Evolutionary conservation across 306 rosid genomes (phyloP), one percentile per base, ranked within the genome.

Genomic region (Medicago lupulina): DNA sequence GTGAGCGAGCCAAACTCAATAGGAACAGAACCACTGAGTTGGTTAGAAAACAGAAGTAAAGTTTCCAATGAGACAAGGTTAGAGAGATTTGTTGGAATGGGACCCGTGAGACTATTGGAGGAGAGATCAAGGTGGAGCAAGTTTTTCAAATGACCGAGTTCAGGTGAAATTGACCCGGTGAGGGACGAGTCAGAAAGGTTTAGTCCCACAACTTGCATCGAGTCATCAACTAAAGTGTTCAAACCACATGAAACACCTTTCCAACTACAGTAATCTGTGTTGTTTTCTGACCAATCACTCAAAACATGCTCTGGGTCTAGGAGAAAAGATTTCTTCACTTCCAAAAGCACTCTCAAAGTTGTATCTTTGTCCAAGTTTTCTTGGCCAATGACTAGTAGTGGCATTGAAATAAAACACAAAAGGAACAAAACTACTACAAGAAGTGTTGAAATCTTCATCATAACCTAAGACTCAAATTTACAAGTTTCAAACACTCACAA

Each of bases 181-280:
- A 95, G 99, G 50, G 97, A 90, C 79, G 92, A 92, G 86, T 79
- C 88, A 68, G 97, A 85, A 16, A 95, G 97, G 89, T 92, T 88
- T 54, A 95, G 93, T 6, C 91, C 85, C 59, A 84, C 81, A 70
- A 88, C 87, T 38, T 62, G 85, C 31, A 74, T 85, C 0, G 87
- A 87, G 82, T 68, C 76, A 62, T 69, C 60, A 55, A 40, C 58
- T 50, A 74, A 17, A 53, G 92, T 68, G 61, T 44, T 44, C 41
- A 70, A 44, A 44, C 83, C 89, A 66, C 99, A 95, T 6, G 88
- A 43, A 49, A 95, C 83, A 0, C 99, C 97, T 74, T 83, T 83
- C 99, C 97, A 95, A 13, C 47, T 76, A 74, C 99, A 95, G 62
- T 89, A 90, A 41, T 89, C 85, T 1, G 82, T 67, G 78, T 88